Evolutionary conservation across 2,329 filamentous ascomycete genomes (phyloP), one percentile per base, ranked within the genome.

Genomic region (Monosporascus sp.): DNA sequence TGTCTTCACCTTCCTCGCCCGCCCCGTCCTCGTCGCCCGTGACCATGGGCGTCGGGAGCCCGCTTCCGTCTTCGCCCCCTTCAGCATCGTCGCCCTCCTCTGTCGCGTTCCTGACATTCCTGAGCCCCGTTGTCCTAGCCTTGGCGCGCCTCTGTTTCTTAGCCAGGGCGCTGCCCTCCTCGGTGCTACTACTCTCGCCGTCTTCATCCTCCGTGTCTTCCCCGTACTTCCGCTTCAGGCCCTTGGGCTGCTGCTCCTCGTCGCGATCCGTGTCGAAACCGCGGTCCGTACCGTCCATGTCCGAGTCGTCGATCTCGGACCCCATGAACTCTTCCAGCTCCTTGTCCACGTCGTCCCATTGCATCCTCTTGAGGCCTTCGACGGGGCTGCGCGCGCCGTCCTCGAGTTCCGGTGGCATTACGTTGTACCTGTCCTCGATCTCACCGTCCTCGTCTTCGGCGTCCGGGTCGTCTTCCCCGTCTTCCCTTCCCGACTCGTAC

Each of bases 241-340:
- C 51, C 53, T 52, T 63, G 61, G 72, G 65, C 44, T 68, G 70
- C 44, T 68, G 70, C 25, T 62, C 66, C 5, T 65, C 69, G 49
- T 61, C 71, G 38, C 60, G 61, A 53, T 67, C 62, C 49, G 71
- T 64, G 7, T 46, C 43, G 20, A 25, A 7, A 15, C 43, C 43
- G 24, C 53, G 58, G 35, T 56, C 55, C 20, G 54, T 61, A 52
- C 65, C 67, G 50, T 76, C 70, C 22, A 68, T 62, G 54, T 83
- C 78, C 52, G 73, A 75, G 53, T 78, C 77, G 31, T 75, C 76
- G 48, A 77, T 72, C 52, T 77, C 77, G 11, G 68, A 71, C 9
- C 77, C 76, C 65, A 89, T 72, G 60, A 88, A 88, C 24, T 86
- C 86, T 24, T 78, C 77, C 0, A 89, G 71, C 61, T 89, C 87